Base-by-base conservation (phyloP, 2,329 filamentous ascomycete species). In the Cadophora gregata region DNA sequence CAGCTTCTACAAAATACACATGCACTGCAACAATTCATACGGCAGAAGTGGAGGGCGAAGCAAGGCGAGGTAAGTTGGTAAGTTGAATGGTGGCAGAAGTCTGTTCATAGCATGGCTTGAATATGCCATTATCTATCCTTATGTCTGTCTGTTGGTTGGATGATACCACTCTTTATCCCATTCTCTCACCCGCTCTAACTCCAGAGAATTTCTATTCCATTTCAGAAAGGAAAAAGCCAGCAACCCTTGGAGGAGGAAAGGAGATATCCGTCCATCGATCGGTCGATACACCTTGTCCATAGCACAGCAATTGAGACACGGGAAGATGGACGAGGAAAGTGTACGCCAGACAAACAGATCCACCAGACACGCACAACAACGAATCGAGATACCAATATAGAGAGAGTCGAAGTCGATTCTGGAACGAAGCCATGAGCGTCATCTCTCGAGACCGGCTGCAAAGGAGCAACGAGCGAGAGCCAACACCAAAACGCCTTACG, bases 401-500 rank as follows among this genome's bases (percentile, higher is more conserved):
- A 19, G 38, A 38, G 14, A 5, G 29, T 45, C 27, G 38, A 56
- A 16, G 45, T n/a, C 29, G 14, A 53, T 38, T 31, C 1, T 25
- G 45, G 59, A 12, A n/a, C 21, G 5, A 50, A 51, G 14, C 19
- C 29, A 48, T n/a, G 59, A 62, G 29, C 1, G 29, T 38, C 55
- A 6, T 12, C 12, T 36, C 4, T 21, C 19, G 19, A 24, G 60
- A 45, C 24, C 45, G 56, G 10, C 25, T 62, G 31, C 16, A n/a
- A 42, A 36, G 0, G 10, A 36, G 42, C 25, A 33, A 38, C 9
- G n/a, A 38, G 42, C 59, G 47, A 51, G 29, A 51, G 24, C 19
- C 38, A 48, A 60, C 58, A 50, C 65, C 62, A 50, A 42, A 58
- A 64, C 65, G 61, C 65, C 61, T 61, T 19, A 59, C 61, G 47